A percentile compares a stretch with the other conserved stretches of the same genome.
Evolutionary conservation across 257 asterid genomes (phyloP).

Genomic region (Marsdenia floribunda): DNA sequence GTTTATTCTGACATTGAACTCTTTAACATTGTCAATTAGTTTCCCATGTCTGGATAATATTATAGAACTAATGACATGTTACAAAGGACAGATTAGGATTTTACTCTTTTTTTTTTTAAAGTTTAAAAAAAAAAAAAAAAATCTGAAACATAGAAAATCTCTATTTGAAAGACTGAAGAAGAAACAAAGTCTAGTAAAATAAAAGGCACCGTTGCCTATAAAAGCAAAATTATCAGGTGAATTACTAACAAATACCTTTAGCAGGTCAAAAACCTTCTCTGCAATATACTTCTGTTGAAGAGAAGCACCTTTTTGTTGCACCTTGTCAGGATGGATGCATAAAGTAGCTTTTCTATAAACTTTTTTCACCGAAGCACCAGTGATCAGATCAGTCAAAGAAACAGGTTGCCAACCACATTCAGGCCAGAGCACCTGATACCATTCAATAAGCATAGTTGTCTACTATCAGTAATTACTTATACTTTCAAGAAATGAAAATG

Average conservation of each 20-base stretch:
- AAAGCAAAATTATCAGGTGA: not conserved
- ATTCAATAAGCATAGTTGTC: constrained; percentile 7
- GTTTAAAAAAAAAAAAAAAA: too few species aligned
- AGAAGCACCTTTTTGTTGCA: constrained; percentile 98
- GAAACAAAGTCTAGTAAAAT: not conserved
- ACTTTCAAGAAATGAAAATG: not conserved
- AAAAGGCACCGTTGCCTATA: not conserved
- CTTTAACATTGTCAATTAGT: not conserved
- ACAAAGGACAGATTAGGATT: not conserved
- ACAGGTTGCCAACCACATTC: constrained; percentile 99
- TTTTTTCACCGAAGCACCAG: constrained; percentile 85
- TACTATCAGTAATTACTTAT: not conserved
- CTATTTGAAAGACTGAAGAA: not conserved
- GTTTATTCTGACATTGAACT: not conserved
- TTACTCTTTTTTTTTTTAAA: too few species aligned
- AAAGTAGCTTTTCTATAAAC: constrained; percentile 93
- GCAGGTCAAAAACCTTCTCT: constrained; percentile 96
- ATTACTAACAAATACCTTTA: constrained; percentile 55
- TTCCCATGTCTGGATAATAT: not conserved
- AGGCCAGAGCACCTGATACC: constrained; percentile 93
- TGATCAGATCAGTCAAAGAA: constrained; percentile 92
- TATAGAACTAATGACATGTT: not conserved
- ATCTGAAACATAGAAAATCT: not conserved
- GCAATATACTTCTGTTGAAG: constrained; percentile 97
- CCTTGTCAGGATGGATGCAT: constrained; percentile 98